Evolutionary conservation across 192 early-diverging fungal genomes (phyloP).

Genomic region (Funneliformis mosseae): DNA sequence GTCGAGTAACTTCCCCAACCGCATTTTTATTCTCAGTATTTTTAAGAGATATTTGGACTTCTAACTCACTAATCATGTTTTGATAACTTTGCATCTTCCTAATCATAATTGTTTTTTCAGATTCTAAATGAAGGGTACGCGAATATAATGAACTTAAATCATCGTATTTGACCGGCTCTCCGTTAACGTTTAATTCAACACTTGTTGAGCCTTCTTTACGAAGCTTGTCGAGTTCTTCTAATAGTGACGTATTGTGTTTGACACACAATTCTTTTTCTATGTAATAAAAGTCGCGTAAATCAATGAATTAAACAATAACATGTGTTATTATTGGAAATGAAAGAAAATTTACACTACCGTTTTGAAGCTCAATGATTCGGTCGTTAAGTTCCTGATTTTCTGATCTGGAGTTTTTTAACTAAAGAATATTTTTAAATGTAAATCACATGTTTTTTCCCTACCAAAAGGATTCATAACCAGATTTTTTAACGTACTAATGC

Average conservation of each 20-base stretch:
- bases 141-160: neutral
- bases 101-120: neutral
- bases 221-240: neutral
- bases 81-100: neutral
- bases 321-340: neutral
- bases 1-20: neutral
- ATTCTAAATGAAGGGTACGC: neutral
- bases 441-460: too few species aligned
- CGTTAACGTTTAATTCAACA: neutral
- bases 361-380: neutral
- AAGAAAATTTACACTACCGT: neutral
- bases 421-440: neutral
- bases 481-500: neutral
- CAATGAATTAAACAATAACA: neutral
- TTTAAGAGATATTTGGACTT: neutral
- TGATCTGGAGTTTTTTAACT: neutral
- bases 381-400: neutral
- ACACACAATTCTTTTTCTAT: slow-evolving; percentile 10
- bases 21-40: neutral
- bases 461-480: too few species aligned
- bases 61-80: neutral
- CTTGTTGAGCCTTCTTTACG: neutral
- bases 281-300: too few species aligned
- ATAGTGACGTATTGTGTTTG: neutral
- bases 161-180: neutral